phyloP scores from a whole-genome alignment of 2,329 filamentous ascomycete genomes.

The Beauveria scarabaeidicola region DNA sequence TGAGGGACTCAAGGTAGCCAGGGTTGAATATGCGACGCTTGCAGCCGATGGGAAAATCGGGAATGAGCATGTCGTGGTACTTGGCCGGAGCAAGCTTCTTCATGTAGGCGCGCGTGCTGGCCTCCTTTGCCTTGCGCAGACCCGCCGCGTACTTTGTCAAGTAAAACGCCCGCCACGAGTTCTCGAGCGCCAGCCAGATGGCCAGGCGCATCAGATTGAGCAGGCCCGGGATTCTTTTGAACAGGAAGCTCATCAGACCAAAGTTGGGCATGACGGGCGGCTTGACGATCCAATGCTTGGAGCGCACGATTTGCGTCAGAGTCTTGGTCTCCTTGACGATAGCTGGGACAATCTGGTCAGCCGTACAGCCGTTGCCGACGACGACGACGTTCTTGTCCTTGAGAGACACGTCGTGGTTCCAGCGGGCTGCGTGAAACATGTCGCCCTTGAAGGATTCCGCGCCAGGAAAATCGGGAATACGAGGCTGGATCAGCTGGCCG shows the following conservation, averaged over 20 bases:
- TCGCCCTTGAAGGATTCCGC: constrained; percentile 41
- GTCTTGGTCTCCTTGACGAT: constrained; percentile 28
- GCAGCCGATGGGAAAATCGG: constrained; percentile 54
- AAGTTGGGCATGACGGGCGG: constrained; percentile 19
- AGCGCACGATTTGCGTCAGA: constrained; percentile 33
- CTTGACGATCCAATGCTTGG: constrained; percentile 35
- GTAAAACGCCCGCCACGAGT: constrained; percentile 27
- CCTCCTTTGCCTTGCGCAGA: constrained; percentile 29
- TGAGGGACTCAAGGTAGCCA: constrained; percentile 44
- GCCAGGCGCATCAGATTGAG: constrained; percentile 31
- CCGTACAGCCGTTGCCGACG: constrained; percentile 49
- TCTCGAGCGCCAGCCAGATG: constrained; percentile 31
- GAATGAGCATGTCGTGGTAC: constrained; percentile 53
- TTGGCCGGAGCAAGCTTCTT: constrained; percentile 42
- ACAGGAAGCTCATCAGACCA: constrained; percentile 21
- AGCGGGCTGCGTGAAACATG: constrained; percentile 47
- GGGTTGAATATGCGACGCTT: constrained; percentile 55
- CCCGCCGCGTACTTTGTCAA: constrained; percentile 26
- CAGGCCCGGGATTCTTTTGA: constrained; percentile 39
- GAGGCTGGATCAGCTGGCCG: constrained; percentile 26
- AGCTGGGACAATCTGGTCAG: constrained; percentile 42
- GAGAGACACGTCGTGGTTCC: constrained; percentile 42
- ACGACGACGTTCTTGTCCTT: constrained; percentile 39
- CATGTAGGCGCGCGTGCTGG: constrained; percentile 32
- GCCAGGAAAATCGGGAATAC: constrained; percentile 37